phyloP scores from a whole-genome alignment of 768 basidiomycete genomes.

The Boletus eberwhitei region DNA sequence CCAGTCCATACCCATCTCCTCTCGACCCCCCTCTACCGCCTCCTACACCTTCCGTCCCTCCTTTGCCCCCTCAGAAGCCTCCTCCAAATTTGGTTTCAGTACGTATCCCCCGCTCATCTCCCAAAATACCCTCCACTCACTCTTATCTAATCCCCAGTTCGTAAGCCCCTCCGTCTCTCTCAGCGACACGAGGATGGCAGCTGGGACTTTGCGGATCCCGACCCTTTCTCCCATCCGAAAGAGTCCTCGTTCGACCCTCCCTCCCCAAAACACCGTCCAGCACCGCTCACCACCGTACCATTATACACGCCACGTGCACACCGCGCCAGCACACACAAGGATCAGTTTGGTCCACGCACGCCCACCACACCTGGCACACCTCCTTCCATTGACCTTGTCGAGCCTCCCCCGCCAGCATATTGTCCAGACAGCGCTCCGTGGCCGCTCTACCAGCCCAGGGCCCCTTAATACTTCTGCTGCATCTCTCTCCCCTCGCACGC shows the following conservation, averaged over 20 bases:
- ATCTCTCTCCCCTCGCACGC: not conserved
- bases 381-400: conserved; percentile 11
- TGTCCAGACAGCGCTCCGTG: conserved; percentile 10
- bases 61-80: conserved; percentile 22
- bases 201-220: conserved; percentile 33
- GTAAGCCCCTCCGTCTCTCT: conserved; percentile 25
- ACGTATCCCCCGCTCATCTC: not conserved
- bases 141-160: conserved; percentile 7
- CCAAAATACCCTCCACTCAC: no score
- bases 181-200: conserved; percentile 16
- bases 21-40: conserved; percentile 1
- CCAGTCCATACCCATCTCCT: not conserved
- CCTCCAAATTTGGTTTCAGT: conserved; percentile 30
- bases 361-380: conserved; percentile 12
- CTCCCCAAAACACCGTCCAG: conserved; percentile 11
- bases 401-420: conserved; percentile 29
- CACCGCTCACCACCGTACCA: conserved; percentile 9
- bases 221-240: conserved; percentile 12
- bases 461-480: not conserved
- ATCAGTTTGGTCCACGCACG: conserved; percentile 15
- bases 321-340: conserved; percentile 21
- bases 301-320: conserved; percentile 8
- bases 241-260: not conserved
- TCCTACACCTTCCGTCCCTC: conserved; percentile 22
- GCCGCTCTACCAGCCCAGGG: conserved; percentile 8